Evolutionary conservation across 2,329 filamentous ascomycete genomes (phyloP), one percentile per base, ranked within the genome.

Genomic region (Fusarium cyanostomum): DNA sequence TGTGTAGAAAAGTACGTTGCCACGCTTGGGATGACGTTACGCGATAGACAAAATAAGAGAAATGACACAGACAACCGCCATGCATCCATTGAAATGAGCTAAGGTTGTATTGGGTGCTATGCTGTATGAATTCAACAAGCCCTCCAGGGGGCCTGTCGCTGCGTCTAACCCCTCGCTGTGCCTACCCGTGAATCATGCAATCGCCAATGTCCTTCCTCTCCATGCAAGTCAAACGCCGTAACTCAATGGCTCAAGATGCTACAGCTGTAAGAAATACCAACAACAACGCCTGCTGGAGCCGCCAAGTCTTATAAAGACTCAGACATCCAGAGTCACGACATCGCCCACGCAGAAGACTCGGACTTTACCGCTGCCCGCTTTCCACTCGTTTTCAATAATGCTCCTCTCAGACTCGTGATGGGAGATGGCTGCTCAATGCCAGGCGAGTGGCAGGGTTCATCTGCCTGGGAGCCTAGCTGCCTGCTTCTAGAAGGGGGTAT

Each of bases 41-140:
- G 64, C 69, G 58, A 71, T 64, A 70, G 66, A 74, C 56, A 62
- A 71, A 71, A 46, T 53, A 58, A 55, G 56, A 62, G 63, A 56
- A 65, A 38, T 27, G 31, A 48, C 11, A 50, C n/a, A 52, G 50
- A 48, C 30, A 51, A 48, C 13, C 24, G 12, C 45, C 59, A 33
- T 28, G 43, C 33, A 24, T 24, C 38, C 38, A 43, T 39, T 37
- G 27, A 16, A 48, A 13, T 48, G 31, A 35, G 35, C 26, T 34
- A 12, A n/a, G 9, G 31, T 52, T 13, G 10, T 53, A 42, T 21
- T 21, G 21, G 21, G 43, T 41, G 38, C 37, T 43, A n/a, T 41
- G 38, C 37, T 43, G 13, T 15, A 34, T 26, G 24, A 42, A 52
- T n/a, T 34, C 8, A 16, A 21, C 11, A 42, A 33, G 52, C n/a